Conservation (phyloP, 2,329 filamentous ascomycete species). For the Scedosporium apiospermum region DNA sequence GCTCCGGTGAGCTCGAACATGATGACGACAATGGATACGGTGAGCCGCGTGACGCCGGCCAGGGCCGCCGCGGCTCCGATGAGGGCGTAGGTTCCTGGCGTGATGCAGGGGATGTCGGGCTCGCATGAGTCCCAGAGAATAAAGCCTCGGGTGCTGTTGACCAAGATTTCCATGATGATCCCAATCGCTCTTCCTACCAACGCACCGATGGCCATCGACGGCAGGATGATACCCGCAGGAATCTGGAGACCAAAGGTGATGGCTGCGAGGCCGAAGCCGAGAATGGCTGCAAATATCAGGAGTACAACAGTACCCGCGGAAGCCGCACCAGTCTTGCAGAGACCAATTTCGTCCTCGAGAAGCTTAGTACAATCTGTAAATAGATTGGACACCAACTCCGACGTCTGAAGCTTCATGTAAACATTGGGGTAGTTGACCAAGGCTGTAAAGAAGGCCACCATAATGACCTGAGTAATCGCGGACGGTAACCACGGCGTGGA, state of each 20-base stretch:
- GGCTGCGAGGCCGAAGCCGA: slow-evolving; percentile 77
- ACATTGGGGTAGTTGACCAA: slow-evolving; percentile 91
- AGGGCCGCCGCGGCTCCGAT: slow-evolving; percentile 92
- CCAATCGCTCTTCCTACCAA: slow-evolving; percentile 83
- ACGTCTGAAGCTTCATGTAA: slow-evolving; percentile 89
- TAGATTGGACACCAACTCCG: slow-evolving; percentile 82
- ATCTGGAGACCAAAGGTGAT: slow-evolving; percentile 92
- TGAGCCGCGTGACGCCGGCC: slow-evolving; percentile 89
- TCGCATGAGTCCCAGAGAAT: slow-evolving; percentile 74
- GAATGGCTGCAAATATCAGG: slow-evolving; percentile 68
- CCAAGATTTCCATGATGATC: slow-evolving; percentile 82
- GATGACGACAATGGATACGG: slow-evolving; percentile 96
- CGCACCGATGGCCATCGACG: slow-evolving; percentile 92
- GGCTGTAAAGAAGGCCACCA: slow-evolving; percentile 74
- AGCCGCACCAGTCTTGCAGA: slow-evolving; percentile 80
- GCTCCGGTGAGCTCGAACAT: slow-evolving; percentile 98
- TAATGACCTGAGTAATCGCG: slow-evolving; percentile 69
- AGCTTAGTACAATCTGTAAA: slow-evolving; percentile 84
- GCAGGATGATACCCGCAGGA: slow-evolving; percentile 89
- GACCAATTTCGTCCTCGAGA: slow-evolving; percentile 75
- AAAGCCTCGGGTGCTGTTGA: slow-evolving; percentile 65
- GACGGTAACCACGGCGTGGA: slow-evolving; percentile 54
- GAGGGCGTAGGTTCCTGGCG: slow-evolving; percentile 91
- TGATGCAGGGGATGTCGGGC: slow-evolving; percentile 79
- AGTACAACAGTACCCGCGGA: slow-evolving; percentile 76